Evolutionary conservation across 1,284 basidiomycete species (phyloP).

Genomic region (Stereum hirsutum): DNA sequence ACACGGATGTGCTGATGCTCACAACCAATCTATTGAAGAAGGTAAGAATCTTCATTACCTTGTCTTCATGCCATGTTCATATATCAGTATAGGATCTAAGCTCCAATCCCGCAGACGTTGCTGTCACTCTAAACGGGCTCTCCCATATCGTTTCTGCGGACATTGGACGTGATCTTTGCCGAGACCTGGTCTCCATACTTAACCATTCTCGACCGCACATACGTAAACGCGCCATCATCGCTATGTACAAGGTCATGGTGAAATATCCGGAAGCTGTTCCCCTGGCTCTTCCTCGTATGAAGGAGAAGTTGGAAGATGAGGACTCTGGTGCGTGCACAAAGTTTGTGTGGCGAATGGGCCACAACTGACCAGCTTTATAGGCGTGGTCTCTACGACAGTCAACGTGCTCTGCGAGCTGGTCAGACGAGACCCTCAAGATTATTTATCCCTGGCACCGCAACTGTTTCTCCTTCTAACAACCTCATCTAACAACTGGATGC

Average conservation of each 20-base stretch:
- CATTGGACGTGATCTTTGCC: slow-evolving; percentile 81
- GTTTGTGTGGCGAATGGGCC: neutral
- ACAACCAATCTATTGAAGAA: slow-evolving; percentile 98
- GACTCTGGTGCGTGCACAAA: slow-evolving; percentile 54
- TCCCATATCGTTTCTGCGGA: slow-evolving; percentile 86
- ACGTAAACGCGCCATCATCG: slow-evolving; percentile 83
- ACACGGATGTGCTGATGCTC: slow-evolving; percentile 96
- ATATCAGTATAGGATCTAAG: slow-evolving; percentile 64
- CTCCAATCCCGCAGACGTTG: slow-evolving; percentile 68
- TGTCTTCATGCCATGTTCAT: neutral
- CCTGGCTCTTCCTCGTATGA: slow-evolving; percentile 61
- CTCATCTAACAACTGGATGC: slow-evolving; percentile 98
- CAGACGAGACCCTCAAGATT: slow-evolving; percentile 68
- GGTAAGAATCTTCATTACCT: slow-evolving; percentile 36
- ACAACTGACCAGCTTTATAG: slow-evolving; percentile 27
- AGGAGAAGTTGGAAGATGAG: slow-evolving; percentile 81
- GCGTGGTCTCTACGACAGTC: slow-evolving; percentile 87
- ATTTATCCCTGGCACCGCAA: slow-evolving; percentile 82
- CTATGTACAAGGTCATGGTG: slow-evolving; percentile 70
- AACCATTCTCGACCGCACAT: slow-evolving; percentile 87
- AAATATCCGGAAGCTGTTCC: slow-evolving; percentile 73
- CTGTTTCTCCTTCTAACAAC: slow-evolving; percentile 93
- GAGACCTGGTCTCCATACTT: slow-evolving; percentile 83
- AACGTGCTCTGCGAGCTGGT: slow-evolving; percentile 95
- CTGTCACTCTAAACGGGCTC: slow-evolving; percentile 80